These are phyloP conservation scores for Penicillium egyptiacum DNA, from an alignment of 495 filamentous ascomycete genomes.

Conservation along the genomic window DNA sequence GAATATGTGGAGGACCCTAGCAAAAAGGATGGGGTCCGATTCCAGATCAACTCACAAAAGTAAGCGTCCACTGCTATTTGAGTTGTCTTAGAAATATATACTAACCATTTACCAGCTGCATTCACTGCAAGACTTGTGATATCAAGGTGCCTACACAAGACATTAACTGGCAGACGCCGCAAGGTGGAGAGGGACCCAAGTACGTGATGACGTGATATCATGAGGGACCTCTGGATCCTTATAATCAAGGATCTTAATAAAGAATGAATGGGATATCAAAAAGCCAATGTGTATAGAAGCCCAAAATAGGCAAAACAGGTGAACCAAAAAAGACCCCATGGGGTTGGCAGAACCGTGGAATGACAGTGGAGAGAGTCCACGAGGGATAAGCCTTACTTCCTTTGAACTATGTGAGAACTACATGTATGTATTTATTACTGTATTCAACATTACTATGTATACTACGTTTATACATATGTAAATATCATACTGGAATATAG, in stretches of 20 bases:
- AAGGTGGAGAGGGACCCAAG: constrained; percentile 95
- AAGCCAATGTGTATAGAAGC: not conserved
- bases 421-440: too few relatives aligned
- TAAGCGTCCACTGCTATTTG: constrained; percentile 49
- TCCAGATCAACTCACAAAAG: constrained; percentile 99
- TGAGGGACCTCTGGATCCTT: too few relatives aligned
- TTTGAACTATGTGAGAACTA: too few relatives aligned
- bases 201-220: constrained; percentile 78
- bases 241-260: too few relatives aligned
- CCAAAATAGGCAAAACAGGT: too few relatives aligned
- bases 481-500: constrained; percentile 1
- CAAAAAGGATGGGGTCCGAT: constrained; percentile 80
- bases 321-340: constrained; percentile 22
- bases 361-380: constrained; percentile 29
- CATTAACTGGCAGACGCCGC: constrained; percentile 94
- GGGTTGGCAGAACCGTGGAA: constrained; percentile 39
- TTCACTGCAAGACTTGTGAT: constrained; percentile 99
- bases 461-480: not conserved
- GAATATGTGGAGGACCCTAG: constrained; percentile 92
- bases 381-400: constrained; percentile 18
- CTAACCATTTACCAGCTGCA: constrained; percentile 66
- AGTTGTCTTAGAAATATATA: not conserved
- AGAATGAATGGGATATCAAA: constrained; percentile 12
- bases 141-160: constrained; percentile 97
- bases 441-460: too few relatives aligned